Percentiles rank a stretch among this genome's conserved stretches.
phyloP scores from a whole-genome alignment of 106 monocot species.

The Acorus gramineus region DNA sequence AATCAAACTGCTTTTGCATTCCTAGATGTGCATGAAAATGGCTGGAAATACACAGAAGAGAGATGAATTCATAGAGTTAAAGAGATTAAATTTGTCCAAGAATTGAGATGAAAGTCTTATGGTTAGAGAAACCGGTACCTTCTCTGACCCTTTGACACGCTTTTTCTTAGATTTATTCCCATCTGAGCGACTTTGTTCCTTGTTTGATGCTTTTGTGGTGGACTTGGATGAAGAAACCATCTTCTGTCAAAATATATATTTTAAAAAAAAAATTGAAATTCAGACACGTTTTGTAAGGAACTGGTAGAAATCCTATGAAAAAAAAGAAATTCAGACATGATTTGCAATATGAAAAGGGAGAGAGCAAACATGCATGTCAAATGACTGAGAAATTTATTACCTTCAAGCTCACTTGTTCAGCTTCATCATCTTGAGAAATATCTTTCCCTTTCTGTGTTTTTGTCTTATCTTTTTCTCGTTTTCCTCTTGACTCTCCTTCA shows the following conservation, averaged over 20 bases:
- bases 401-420: constrained; percentile 23
- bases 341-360: not conserved
- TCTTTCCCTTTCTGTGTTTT: constrained; percentile 8
- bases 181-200: constrained; percentile 8
- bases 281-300: no score
- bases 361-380: not conserved
- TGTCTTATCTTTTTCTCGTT: constrained; percentile 5
- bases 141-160: not conserved
- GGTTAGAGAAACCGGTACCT: constrained; percentile 1
- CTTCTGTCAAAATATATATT: not conserved
- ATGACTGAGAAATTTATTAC: constrained; percentile 7
- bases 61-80: not conserved
- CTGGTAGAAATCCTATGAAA: not conserved
- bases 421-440: constrained; percentile 6
- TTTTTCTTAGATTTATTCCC: constrained; percentile 9
- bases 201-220: constrained; percentile 5
- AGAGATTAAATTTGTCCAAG: not conserved
- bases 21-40: no score
- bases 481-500: constrained; percentile 12
- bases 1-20: no score
- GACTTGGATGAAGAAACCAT: constrained; percentile 6
- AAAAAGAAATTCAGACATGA: not conserved
- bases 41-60: no score
- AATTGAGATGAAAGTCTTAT: not conserved
- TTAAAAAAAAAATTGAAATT: no score